A percentile compares a stretch with the other conserved stretches of the same genome.
Evolutionary conservation across 140 eudicot species (phyloP).

Genomic region (Oenanthe javanica): DNA sequence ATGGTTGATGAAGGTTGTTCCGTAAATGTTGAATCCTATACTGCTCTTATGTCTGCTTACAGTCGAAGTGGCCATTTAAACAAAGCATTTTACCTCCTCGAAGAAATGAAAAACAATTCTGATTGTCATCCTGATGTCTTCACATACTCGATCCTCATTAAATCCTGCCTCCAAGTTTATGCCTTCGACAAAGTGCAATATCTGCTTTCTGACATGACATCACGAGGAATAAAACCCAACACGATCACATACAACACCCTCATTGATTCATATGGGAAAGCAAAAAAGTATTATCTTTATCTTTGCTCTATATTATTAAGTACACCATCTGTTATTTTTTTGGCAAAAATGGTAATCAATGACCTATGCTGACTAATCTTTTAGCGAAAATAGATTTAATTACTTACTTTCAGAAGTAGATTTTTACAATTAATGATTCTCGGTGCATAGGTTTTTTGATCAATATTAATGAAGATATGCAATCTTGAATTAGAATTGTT

Average conservation of each 20-base stretch:
- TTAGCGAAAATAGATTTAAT: background rate
- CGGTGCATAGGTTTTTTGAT: background rate
- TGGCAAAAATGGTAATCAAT: background rate
- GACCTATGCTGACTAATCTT: background rate
- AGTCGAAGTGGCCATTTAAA: constrained; percentile 75
- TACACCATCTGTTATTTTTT: background rate
- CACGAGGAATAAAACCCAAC: constrained; percentile 70
- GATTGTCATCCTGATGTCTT: constrained; percentile 75
- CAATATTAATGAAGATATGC: background rate
- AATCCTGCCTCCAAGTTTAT: constrained; percentile 74
- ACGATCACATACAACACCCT: constrained; percentile 89
- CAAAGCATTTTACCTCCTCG: constrained; percentile 70
- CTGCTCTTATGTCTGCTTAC: constrained; percentile 90
- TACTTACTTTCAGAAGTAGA: background rate
- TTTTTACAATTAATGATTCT: background rate
- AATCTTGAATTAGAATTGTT: background rate
- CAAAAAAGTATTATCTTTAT: constrained; percentile 48
- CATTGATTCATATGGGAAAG: constrained; percentile 89
- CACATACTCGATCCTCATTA: constrained; percentile 82
- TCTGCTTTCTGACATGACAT: constrained; percentile 70
- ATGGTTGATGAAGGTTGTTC: constrained; percentile 88
- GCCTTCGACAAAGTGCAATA: constrained; percentile 60
- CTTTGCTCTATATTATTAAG: background rate
- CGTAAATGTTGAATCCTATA: constrained; percentile 62
- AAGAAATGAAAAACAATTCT: constrained; percentile 64